phyloP scores from a whole-genome alignment of 2,329 filamentous ascomycete genomes.

The Xylaria polymorpha region DNA sequence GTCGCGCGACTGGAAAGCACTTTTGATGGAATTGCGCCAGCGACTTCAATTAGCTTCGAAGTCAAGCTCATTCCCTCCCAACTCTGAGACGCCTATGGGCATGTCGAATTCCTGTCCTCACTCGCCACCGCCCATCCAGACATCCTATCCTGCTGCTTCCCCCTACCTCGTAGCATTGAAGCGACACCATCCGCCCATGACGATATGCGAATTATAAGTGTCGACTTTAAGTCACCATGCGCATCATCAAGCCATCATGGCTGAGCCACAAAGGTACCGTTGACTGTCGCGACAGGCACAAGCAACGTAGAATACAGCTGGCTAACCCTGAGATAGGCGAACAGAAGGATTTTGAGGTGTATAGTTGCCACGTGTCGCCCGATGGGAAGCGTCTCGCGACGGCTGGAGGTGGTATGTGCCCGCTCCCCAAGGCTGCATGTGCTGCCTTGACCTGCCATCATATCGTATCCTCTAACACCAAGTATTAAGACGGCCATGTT shows the following conservation, averaged over 20 bases:
- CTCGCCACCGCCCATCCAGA: not conserved
- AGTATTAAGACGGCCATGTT: constrained; percentile 83
- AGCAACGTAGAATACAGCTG: not conserved
- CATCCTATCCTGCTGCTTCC: not conserved
- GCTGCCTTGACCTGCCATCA: not conserved
- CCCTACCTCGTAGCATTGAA: not conserved
- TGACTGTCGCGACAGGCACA: not conserved
- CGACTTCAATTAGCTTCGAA: constrained; percentile 15
- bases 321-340: constrained; percentile 69
- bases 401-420: constrained; percentile 82
- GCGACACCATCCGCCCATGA: constrained; percentile 31
- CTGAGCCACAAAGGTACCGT: constrained; percentile 86
- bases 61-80: constrained; percentile 6
- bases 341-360: constrained; percentile 98
- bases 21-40: constrained; percentile 33
- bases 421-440: constrained; percentile 8
- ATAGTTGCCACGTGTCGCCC: constrained; percentile 96
- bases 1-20: constrained; percentile 45
- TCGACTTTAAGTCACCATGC: constrained; percentile 65
- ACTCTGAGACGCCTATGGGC: not conserved
- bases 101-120: constrained; percentile 6
- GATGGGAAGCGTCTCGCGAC: constrained; percentile 93
- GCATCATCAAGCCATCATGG: constrained; percentile 95
- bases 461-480: constrained; percentile 21
- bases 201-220: constrained; percentile 50